A percentile compares a stretch with the other conserved stretches of the same genome.
Evolutionary conservation across 2,329 filamentous ascomycete genomes (phyloP).

Genomic region (Pseudocercospora fuligena): DNA sequence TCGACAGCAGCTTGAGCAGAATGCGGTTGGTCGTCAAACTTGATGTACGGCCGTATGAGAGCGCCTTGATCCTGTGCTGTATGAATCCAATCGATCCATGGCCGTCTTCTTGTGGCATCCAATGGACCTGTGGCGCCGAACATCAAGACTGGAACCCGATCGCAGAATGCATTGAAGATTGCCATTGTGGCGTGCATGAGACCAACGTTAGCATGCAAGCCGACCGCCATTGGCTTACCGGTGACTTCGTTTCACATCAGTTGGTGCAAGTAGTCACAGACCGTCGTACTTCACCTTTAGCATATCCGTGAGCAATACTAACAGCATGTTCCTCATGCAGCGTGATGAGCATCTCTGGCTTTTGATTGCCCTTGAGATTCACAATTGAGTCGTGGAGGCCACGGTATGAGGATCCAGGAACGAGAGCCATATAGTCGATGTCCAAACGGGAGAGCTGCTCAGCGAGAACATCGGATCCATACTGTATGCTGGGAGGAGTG

Average conservation of each 20-base stretch:
- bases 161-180: slow-evolving; percentile 28
- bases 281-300: slow-evolving; percentile 12
- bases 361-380: slow-evolving; percentile 25
- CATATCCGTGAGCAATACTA: slow-evolving; percentile 29
- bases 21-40: slow-evolving; percentile 30
- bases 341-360: slow-evolving; percentile 27
- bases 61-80: slow-evolving; percentile 29
- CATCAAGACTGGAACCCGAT: slow-evolving; percentile 27
- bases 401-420: slow-evolving; percentile 30
- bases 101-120: slow-evolving; percentile 22
- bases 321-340: slow-evolving; percentile 31
- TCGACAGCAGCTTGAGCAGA: slow-evolving; percentile 22
- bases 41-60: slow-evolving; percentile 25
- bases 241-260: slow-evolving; percentile 5
- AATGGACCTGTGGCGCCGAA: slow-evolving; percentile 27
- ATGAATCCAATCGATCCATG: slow-evolving; percentile 31
- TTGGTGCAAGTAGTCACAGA: neutral
- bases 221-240: slow-evolving; percentile 26
- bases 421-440: slow-evolving; percentile 28
- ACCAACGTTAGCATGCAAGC: slow-evolving; percentile 29
- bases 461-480: slow-evolving; percentile 23
- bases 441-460: slow-evolving; percentile 28
- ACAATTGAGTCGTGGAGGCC: slow-evolving; percentile 30
- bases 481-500: neutral
- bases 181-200: slow-evolving; percentile 31